phyloP scores from a whole-genome alignment of 371 early-diverging fungal genomes.

The Lichtheimia ornata region DNA sequence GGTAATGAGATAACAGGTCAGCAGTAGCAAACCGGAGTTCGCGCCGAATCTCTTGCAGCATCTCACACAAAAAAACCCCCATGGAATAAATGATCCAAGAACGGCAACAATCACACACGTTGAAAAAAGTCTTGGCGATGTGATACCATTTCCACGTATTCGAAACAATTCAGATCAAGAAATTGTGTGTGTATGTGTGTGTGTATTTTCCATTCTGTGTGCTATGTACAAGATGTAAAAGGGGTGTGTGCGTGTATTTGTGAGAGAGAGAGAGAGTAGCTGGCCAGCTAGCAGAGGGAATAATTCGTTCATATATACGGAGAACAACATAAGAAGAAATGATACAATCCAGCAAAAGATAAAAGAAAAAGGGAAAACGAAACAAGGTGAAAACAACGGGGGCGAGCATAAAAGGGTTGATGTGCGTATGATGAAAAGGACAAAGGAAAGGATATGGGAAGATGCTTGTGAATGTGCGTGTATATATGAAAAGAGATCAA shows the following conservation, averaged over 20 bases:
- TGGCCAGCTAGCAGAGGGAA: too few species aligned
- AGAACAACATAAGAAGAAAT: neutral
- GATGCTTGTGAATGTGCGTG: neutral
- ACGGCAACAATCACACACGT: neutral
- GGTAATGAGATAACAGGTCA: too few species aligned
- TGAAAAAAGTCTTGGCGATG: conserved; percentile 1
- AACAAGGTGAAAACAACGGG: neutral
- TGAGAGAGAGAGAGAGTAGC: too few species aligned
- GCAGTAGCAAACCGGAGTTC: too few species aligned
- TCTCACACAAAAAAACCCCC: neutral
- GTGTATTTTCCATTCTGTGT: too few species aligned
- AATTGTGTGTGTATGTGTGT: too few species aligned
- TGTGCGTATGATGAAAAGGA: neutral
- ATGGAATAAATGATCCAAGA: conserved; percentile 3
- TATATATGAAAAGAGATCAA: neutral
- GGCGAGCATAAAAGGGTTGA: neutral
- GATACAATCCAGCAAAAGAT: neutral
- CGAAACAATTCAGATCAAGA: neutral
- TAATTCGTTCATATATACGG: too few species aligned
- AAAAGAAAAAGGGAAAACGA: neutral
- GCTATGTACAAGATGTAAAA: too few species aligned
- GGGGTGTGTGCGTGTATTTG: too few species aligned
- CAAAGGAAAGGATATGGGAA: neutral
- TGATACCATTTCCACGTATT: neutral
- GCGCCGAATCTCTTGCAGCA: too few species aligned